Base-by-base conservation (phyloP, 2,329 filamentous ascomycete species). In the Botryotinia globosa region DNA sequence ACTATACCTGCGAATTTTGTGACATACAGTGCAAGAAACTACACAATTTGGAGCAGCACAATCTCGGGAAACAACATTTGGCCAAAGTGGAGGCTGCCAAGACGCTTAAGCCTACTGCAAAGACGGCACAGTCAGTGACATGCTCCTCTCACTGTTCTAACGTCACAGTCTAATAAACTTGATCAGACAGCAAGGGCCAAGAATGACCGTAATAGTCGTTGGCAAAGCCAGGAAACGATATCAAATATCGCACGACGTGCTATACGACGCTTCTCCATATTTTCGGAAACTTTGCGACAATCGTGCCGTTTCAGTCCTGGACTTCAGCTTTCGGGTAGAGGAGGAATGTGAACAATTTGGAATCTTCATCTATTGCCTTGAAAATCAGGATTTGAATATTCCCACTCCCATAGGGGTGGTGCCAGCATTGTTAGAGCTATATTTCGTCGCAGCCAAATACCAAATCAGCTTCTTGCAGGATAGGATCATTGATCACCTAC, bases 271-370 rank as follows among this genome's bases (percentile, higher is more conserved):
- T 16, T 61, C 58, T 5, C 58, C 12, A 16, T 61, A 39, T 37
- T 61, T 61, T 18, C 34, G 34, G 5, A 14, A 39, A 25, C 22
- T 61, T n/a, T 61, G 25, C 22, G 58, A 61, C 32, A 61, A 61
- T n/a, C 12, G 37, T 6, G 6, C 34, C 34, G 58, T 39, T 34
- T 7, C 34, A 37, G 34, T 25, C 12, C 7, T 18, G 22, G 37
- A 39, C 3, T 25, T 7, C 34, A 61, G 34, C 22, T 61, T 61
- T 22, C 34, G 34, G 12, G 16, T 61, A 25, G 32, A 7, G 34
- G 58, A 61, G 32, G 58, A 61, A 61, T 61, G 58, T 61, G 32
- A 61, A 37, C 32, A 37, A 37, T 61, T 61, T 61, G 58, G 58
- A 14, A 61, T 25, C 58, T 61, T 61, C 34, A 61, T 61, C 25